Base-by-base conservation (phyloP, 2,329 filamentous ascomycete genomes). In the Colletotrichum scovillei region DNA sequence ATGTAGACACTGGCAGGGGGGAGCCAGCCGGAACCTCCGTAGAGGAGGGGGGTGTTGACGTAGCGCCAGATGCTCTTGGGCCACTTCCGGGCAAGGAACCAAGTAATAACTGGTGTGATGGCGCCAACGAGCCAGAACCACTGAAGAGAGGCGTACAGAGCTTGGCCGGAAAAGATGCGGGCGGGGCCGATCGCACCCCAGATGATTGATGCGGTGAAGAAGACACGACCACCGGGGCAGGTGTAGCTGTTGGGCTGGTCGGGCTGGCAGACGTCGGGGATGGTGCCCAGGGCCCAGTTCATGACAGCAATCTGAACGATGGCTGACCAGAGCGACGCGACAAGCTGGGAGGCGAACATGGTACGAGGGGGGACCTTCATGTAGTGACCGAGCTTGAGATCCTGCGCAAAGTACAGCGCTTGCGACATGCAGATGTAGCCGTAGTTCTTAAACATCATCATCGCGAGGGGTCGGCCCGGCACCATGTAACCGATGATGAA, bases 361-460 rank as follows among this genome's bases (percentile, higher is more conserved):
- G 86, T 86, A n/a, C 89, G 87, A 8, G 90, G 90, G 2, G 90
- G 90, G 2, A 88, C 86, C 81, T 88, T 89, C 89, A 92, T 92
- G 83, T 93, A 93, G 79, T 93, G 91, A 24, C 89, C 91, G 2
- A 92, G 86, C 80, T 92, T 93, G 77, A 93, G 85, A 76, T 93
- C 91, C 79, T 91, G 89, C 5, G 87, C 85, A 79, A 93, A 93
- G 79, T 89, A 91, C 63, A 92, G 84, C 0, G 89, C 91, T 79
- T 93, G 90, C 19, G 86, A 86, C 90, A 93, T 92, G 82, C 87
- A 90, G 69, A 93, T 89, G 79, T 92, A 93, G 63, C 91, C 91
- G 77, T 92, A 94, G 74, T 91, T 93, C 82, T 94, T 94, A 85
- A 94, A 94, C 83, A 94, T 88, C 92, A 94, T 94, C 88, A 94